These are phyloP conservation scores for Podila verticillata DNA, from an alignment of 192 early-diverging fungal species.

Conservation along the genomic window DNA sequence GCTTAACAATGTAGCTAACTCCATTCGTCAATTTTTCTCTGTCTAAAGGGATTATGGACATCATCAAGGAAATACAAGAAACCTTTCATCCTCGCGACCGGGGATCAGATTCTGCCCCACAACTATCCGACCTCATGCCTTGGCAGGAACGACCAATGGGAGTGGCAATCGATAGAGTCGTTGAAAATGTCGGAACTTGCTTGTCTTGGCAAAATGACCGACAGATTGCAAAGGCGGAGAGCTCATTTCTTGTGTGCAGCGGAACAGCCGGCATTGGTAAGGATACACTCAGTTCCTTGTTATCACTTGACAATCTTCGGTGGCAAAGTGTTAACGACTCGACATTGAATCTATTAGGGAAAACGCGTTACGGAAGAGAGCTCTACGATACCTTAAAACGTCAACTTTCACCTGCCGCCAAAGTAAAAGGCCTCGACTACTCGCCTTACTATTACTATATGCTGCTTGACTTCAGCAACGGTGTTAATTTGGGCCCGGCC, in stretches of 20 bases:
- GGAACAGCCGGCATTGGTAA: constrained; percentile 19
- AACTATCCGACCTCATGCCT: neutral
- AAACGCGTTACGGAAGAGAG: constrained; percentile 12
- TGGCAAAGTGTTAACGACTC: constrained; percentile 5
- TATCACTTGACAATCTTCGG: neutral
- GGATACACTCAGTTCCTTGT: neutral
- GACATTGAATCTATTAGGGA: constrained; percentile 5
- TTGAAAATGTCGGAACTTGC: constrained; percentile 4
- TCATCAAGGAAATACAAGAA: no score
- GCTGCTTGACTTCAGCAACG: no score
- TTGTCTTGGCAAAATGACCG: constrained; percentile 1
- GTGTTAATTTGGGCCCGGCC: no score
- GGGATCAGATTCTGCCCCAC: neutral
- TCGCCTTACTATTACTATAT: no score
- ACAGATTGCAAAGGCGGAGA: neutral
- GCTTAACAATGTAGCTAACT: no score
- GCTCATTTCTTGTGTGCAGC: constrained; percentile 20
- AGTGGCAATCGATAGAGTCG: constrained; percentile 7
- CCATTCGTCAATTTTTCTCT: no score
- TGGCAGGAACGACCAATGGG: constrained; percentile 8
- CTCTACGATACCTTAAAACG: neutral
- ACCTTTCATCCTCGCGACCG: no score
- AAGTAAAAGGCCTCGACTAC: no score
- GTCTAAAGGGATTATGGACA: no score
- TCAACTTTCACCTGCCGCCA: neutral